Conservation (phyloP, 768 basidiomycete genomes). For the Pleurotus tuber-regium region DNA sequence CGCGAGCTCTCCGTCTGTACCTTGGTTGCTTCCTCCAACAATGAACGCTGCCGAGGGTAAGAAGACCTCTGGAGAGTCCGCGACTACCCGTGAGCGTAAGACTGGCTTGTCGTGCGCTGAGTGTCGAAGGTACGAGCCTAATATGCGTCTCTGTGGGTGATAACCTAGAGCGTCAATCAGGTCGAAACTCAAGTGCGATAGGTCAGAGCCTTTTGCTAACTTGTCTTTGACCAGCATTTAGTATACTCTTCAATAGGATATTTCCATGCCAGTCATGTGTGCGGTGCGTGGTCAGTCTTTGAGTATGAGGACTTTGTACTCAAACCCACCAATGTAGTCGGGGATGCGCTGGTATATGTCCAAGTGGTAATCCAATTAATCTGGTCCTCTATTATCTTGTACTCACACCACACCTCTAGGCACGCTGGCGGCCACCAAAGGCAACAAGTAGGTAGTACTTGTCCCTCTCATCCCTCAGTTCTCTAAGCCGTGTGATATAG, state of each 20-base stretch:
- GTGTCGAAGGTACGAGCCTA: conserved; percentile 41
- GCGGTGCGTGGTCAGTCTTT: conserved; percentile 20
- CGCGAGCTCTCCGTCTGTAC: not conserved
- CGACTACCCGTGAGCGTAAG: not conserved
- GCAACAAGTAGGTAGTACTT: conserved; percentile 43
- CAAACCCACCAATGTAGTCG: conserved; percentile 26
- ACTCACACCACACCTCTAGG: conserved; percentile 24
- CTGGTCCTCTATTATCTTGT: not conserved
- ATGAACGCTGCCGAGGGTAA: not conserved
- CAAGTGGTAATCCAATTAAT: conserved; percentile 36
- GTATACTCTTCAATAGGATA: conserved; percentile 24
- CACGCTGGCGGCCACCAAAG: conserved; percentile 51
- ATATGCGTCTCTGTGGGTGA: not conserved
- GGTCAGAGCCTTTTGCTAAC: conserved; percentile 21
- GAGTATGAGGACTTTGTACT: not conserved
- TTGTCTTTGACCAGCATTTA: not conserved
- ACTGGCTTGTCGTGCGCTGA: conserved; percentile 46
- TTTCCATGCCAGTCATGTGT: conserved; percentile 58
- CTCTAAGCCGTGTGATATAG: conserved; percentile 22
- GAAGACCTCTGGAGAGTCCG: not conserved
- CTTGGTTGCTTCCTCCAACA: not conserved
- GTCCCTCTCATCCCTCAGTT: not conserved
- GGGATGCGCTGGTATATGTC: conserved; percentile 51
- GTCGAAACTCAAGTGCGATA: conserved; percentile 56
- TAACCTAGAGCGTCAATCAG: conserved; percentile 20